A percentile compares a stretch with the other conserved stretches of the same genome.
phyloP scores from a whole-genome alignment of 495 filamentous ascomycete species.

The Podospora conica region DNA sequence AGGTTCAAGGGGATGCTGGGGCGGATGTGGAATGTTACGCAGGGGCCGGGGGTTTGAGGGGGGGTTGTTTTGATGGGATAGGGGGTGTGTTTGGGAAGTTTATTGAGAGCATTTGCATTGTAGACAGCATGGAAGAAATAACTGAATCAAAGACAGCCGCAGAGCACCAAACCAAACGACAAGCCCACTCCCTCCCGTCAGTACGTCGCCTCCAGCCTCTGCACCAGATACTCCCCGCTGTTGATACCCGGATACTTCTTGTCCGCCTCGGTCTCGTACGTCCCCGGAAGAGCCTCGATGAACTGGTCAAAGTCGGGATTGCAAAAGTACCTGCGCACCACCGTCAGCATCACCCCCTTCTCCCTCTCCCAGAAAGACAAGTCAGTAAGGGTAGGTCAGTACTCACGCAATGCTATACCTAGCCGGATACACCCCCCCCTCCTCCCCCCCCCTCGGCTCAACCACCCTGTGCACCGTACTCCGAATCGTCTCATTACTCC shows the following conservation, averaged over 20 bases:
- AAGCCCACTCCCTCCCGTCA: constrained; percentile 12
- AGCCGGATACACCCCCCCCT: constrained; percentile 49
- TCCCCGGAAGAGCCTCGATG: constrained; percentile 86
- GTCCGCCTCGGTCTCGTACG: constrained; percentile 58
- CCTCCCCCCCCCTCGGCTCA: constrained; percentile 57
- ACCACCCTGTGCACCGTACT: constrained; percentile 87
- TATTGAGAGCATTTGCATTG: not conserved
- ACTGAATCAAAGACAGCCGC: not conserved
- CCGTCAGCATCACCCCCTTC: not conserved
- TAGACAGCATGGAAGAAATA: not conserved
- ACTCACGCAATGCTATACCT: constrained; percentile 63
- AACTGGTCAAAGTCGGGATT: constrained; percentile 74
- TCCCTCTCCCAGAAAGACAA: not conserved
- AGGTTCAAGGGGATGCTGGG: constrained; percentile 30
- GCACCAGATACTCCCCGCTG: constrained; percentile 74
- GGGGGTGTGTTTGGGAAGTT: not conserved
- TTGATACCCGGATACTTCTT: constrained; percentile 78
- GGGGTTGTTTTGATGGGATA: not conserved
- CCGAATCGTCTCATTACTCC: constrained; percentile 86
- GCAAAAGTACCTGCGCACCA: constrained; percentile 65
- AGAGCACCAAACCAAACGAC: not conserved
- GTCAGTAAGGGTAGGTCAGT: not conserved
- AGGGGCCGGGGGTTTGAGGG: constrained; percentile 25
- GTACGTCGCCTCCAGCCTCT: constrained; percentile 71
- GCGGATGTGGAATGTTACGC: constrained; percentile 39